phyloP scores from a whole-genome alignment of 805 yeast species.

The Yamadazyma laniorum region DNA sequence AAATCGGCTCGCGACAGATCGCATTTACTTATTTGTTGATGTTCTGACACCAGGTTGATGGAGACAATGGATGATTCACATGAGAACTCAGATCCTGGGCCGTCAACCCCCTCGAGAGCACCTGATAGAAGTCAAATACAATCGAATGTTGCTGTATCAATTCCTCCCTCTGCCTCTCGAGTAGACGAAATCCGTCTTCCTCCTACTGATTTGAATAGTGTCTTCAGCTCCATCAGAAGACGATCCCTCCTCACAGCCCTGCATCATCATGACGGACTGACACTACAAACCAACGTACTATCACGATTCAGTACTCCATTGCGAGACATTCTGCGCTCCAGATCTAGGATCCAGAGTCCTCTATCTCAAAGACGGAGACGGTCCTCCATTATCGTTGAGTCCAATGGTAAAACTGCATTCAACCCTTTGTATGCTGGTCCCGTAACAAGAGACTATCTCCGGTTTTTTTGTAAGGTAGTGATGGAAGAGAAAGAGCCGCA shows the following conservation, averaged over 20 bases:
- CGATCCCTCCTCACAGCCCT: not conserved
- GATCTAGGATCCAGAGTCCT: constrained; percentile 6
- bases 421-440: constrained; percentile 15
- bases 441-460: constrained; percentile 32
- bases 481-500: constrained; percentile 11
- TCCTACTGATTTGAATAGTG: constrained; percentile 3
- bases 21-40: too few relatives aligned
- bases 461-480: constrained; percentile 33
- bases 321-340: not conserved
- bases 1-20: too few relatives aligned
- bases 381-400: constrained; percentile 24
- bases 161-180: constrained; percentile 11
- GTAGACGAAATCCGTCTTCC: constrained; percentile 10
- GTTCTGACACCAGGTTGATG: too few relatives aligned
- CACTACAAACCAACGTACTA: not conserved
- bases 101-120: too few relatives aligned
- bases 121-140: too few relatives aligned
- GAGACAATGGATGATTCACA: too few relatives aligned
- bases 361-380: constrained; percentile 18
- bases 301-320: constrained; percentile 1
- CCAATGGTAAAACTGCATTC: constrained; percentile 20
- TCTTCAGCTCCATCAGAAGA: constrained; percentile 1
- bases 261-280: not conserved
- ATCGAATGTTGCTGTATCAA: not conserved
- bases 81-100: too few relatives aligned